Evolutionary conservation across 805 yeast genomes (phyloP).

Genomic region (Spathaspora arborariae): DNA sequence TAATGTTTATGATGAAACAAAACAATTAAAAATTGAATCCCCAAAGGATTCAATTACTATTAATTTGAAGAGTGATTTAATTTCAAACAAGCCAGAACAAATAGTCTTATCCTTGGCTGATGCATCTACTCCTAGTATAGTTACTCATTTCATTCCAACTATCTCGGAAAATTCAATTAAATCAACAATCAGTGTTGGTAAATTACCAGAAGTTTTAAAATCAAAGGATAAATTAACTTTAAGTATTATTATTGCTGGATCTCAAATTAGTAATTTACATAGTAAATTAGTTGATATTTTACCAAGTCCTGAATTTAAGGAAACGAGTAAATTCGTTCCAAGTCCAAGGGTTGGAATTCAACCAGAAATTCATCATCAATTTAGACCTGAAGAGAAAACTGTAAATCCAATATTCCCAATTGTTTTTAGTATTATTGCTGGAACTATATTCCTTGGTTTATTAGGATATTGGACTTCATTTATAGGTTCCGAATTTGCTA

Average conservation of each 20-base stretch:
- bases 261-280: conserved; percentile 16
- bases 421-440: conserved; percentile 44
- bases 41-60: conserved; percentile 30
- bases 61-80: conserved; percentile 20
- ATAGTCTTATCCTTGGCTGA: conserved; percentile 26
- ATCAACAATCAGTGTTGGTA: conserved; percentile 21
- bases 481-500: conserved; percentile 26
- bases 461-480: conserved; percentile 41
- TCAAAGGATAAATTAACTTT: conserved; percentile 27
- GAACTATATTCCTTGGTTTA: conserved; percentile 39
- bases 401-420: conserved; percentile 50
- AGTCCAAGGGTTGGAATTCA: conserved; percentile 41
- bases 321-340: conserved; percentile 22
- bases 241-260: conserved; percentile 29
- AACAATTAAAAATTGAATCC: conserved; percentile 25
- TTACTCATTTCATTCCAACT: conserved; percentile 28
- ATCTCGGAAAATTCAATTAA: conserved; percentile 18
- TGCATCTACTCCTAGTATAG: conserved; percentile 25
- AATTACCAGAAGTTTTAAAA: conserved; percentile 36
- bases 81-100: conserved; percentile 29
- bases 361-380: conserved; percentile 63
- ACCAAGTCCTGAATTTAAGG: conserved; percentile 25
- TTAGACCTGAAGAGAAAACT: conserved; percentile 51
- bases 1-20: conserved; percentile 27
- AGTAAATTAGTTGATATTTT: conserved; percentile 27